Percentiles rank a stretch among this genome's conserved stretches.
Conservation (phyloP, 345 rosid species). For the Camelina sativa region DNA sequence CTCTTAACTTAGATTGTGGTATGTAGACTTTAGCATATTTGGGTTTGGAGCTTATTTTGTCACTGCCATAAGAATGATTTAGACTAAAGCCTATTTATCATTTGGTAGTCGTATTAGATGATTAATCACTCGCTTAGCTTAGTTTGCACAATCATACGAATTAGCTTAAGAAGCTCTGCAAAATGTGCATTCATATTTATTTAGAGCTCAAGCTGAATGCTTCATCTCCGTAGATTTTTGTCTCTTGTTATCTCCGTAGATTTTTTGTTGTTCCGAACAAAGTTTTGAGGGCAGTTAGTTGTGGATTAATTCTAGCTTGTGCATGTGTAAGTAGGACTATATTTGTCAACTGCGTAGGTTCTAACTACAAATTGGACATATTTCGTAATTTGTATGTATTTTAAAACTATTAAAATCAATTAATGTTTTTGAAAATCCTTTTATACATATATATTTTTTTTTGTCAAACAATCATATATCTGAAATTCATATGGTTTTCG, state of each 20-base stretch:
- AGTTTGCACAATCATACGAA: slow-evolving; percentile 31
- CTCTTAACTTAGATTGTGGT: slow-evolving; percentile 42
- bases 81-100: slow-evolving; percentile 9
- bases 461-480: too few species aligned
- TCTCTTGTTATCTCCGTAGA: not conserved
- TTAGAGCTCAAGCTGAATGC: not conserved
- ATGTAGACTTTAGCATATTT: slow-evolving; percentile 45
- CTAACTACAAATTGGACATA: not conserved
- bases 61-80: slow-evolving; percentile 24
- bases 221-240: not conserved
- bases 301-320: not conserved
- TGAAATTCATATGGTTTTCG: not conserved
- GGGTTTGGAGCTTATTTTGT: slow-evolving; percentile 39
- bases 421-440: not conserved
- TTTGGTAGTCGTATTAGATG: slow-evolving; percentile 33
- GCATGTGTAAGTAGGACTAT: slow-evolving; percentile 13
- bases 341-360: not conserved
- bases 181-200: not conserved
- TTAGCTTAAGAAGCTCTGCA: slow-evolving; percentile 27
- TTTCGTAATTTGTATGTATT: not conserved
- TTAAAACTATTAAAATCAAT: not conserved
- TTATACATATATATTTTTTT: not conserved
- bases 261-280: not conserved
- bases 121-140: slow-evolving; percentile 23
- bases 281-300: slow-evolving; percentile 6